These are phyloP conservation scores for Aspergillus ibericus DNA, from an alignment of 2,329 filamentous ascomycete genomes.

Conservation along the genomic window DNA sequence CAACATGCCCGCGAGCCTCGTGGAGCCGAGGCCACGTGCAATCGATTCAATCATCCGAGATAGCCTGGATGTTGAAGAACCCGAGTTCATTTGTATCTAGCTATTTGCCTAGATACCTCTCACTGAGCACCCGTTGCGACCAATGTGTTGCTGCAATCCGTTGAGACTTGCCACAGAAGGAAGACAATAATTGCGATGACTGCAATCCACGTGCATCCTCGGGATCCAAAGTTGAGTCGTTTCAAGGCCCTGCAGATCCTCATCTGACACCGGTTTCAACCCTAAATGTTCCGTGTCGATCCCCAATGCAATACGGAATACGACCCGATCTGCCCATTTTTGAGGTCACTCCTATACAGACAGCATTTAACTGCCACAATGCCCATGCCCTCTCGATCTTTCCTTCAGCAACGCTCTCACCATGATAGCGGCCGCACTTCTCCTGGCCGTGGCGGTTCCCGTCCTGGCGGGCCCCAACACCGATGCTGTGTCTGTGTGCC, in stretches of 20 bases:
- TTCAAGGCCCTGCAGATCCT: not conserved
- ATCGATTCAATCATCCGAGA: too few species aligned
- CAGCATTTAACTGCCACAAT: not conserved
- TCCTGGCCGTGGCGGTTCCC: not conserved
- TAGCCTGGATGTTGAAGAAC: too few species aligned
- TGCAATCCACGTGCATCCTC: not conserved
- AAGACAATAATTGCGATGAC: too few species aligned
- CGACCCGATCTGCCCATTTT: not conserved
- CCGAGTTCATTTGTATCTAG: too few species aligned
- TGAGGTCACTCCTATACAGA: not conserved
- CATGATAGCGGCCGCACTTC: not conserved
- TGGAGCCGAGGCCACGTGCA: too few species aligned
- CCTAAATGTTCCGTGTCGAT: not conserved
- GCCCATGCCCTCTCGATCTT: not conserved
- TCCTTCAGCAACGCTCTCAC: not conserved
- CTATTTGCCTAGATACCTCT: too few species aligned
- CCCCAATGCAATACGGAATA: not conserved
- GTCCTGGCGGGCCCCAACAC: not conserved
- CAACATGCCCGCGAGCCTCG: too few species aligned
- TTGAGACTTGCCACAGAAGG: too few species aligned
- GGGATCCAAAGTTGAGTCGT: not conserved
- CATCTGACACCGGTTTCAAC: not conserved
- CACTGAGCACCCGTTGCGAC: too few species aligned
- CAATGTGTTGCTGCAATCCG: too few species aligned
- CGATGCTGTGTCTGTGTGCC: slow-evolving; percentile 1